Evolutionary conservation across 1,284 basidiomycete species (phyloP).

Genomic region (Ustilago loliicola): DNA sequence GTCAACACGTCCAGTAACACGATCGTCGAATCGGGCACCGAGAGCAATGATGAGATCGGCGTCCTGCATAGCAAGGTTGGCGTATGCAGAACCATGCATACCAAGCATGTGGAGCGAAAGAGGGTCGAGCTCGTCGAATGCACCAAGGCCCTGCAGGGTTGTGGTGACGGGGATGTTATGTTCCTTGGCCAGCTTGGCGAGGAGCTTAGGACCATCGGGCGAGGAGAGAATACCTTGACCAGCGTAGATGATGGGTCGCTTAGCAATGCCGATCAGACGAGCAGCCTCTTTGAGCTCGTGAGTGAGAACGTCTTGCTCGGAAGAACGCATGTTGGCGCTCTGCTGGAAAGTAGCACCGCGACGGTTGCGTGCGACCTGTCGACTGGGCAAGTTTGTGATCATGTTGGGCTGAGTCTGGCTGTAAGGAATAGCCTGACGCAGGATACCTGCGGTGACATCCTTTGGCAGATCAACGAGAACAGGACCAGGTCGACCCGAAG

Average conservation of each 20-base stretch:
- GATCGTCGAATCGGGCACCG: constrained; percentile 96
- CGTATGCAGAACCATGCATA: constrained; percentile 98
- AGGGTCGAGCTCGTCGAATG: constrained; percentile 88
- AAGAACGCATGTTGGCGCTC: constrained; percentile 30
- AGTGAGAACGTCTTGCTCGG: constrained; percentile 40
- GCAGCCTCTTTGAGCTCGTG: constrained; percentile 87
- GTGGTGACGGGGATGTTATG: constrained; percentile 98
- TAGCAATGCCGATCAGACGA: constrained; percentile 88
- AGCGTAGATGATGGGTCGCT: constrained; percentile 92
- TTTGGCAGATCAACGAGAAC: constrained; percentile 98
- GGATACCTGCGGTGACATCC: constrained; percentile 93
- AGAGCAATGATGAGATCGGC: constrained; percentile 98
- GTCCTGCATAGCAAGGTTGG: constrained; percentile 96
- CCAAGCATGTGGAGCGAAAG: constrained; percentile 96
- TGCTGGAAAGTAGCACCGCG: constrained; percentile 46
- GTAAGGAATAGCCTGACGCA: constrained; percentile 87
- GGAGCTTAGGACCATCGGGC: constrained; percentile 84
- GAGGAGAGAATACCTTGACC: constrained; percentile 91
- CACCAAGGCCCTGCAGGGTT: constrained; percentile 93
- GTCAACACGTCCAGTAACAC: constrained; percentile 92
- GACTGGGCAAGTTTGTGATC: constrained; percentile 61
- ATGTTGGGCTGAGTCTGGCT: constrained; percentile 88
- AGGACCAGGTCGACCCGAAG: constrained; percentile 93
- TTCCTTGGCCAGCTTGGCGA: constrained; percentile 83
- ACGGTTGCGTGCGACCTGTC: constrained; percentile 62